These are phyloP conservation scores for Xylaria castorea DNA, from an alignment of 495 filamentous ascomycete genomes.

Conservation along the genomic window DNA sequence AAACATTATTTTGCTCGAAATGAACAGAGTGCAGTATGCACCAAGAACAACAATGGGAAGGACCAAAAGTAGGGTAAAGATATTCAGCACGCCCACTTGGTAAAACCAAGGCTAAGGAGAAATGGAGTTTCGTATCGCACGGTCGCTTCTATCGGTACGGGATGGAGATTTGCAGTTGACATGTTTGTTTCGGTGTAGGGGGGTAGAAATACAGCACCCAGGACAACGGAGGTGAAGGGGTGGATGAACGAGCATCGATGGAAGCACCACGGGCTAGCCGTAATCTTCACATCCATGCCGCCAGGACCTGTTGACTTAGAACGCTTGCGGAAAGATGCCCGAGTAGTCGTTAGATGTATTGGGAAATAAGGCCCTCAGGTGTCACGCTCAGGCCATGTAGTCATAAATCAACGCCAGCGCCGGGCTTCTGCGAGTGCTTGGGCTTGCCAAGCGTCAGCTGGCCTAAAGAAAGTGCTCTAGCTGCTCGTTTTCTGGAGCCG, in stretches of 20 bases:
- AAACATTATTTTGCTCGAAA: background rate
- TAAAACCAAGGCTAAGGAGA: background rate
- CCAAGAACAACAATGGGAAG: background rate
- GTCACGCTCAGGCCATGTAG: slow-evolving; percentile 35
- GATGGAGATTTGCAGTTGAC: background rate
- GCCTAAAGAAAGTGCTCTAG: slow-evolving; percentile 56
- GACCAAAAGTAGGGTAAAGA: background rate
- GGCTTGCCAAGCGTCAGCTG: slow-evolving; percentile 54
- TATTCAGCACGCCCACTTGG: background rate
- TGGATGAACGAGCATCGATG: background rate
- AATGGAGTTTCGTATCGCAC: background rate
- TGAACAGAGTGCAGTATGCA: background rate
- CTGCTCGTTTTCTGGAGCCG: slow-evolving; percentile 49
- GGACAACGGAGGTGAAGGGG: background rate
- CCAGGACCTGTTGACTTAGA: no score
- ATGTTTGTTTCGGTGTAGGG: background rate
- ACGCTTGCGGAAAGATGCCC: background rate
- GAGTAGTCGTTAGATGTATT: background rate
- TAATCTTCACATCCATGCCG: no score
- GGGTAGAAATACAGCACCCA: background rate
- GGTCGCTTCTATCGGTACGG: slow-evolving; percentile 1
- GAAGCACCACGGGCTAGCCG: background rate
- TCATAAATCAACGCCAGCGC: slow-evolving; percentile 39
- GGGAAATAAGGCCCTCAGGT: background rate
- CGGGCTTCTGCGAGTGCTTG: slow-evolving; percentile 28